Conservation (phyloP, 148 eudicot species). For the Fagopyrum esculentum region DNA sequence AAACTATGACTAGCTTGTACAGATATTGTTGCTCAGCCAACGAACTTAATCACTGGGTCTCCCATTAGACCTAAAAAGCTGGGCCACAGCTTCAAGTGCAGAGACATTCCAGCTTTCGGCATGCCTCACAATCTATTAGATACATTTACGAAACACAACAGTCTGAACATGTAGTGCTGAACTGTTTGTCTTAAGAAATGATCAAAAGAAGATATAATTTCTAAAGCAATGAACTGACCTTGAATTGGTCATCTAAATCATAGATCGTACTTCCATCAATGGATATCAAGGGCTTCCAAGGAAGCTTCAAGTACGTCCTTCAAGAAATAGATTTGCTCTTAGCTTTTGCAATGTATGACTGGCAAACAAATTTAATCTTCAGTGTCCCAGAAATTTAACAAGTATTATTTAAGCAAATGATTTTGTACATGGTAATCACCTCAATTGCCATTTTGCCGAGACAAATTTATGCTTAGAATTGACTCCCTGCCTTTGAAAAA, state of each 20-base stretch:
- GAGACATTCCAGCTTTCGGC: constrained; percentile 84
- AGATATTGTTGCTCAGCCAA: neutral
- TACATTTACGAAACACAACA: constrained; percentile 2
- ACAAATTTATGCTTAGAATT: constrained; percentile 31
- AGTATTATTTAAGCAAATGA: no score
- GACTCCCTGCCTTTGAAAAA: constrained; percentile 38
- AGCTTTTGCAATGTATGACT: neutral
- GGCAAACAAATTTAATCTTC: neutral
- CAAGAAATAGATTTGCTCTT: neutral
- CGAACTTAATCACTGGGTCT: constrained; percentile 21
- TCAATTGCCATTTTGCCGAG: constrained; percentile 69
- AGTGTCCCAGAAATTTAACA: neutral
- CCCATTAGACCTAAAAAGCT: constrained; percentile 62
- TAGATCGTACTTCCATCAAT: constrained; percentile 75
- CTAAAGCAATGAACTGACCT: constrained; percentile 31
- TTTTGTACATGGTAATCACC: constrained; percentile 31
- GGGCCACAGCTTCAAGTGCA: constrained; percentile 84
- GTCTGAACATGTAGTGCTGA: neutral
- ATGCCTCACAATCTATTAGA: constrained; percentile 64
- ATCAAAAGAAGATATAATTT: neutral
- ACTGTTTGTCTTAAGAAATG: neutral
- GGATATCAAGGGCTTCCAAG: constrained; percentile 82
- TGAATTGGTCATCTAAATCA: constrained; percentile 45
- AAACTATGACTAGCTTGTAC: neutral
- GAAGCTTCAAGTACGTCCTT: constrained; percentile 92